Evolutionary conservation across 2,329 filamentous ascomycete species (phyloP).

Genomic region (Cucurbitaria berberidis): DNA sequence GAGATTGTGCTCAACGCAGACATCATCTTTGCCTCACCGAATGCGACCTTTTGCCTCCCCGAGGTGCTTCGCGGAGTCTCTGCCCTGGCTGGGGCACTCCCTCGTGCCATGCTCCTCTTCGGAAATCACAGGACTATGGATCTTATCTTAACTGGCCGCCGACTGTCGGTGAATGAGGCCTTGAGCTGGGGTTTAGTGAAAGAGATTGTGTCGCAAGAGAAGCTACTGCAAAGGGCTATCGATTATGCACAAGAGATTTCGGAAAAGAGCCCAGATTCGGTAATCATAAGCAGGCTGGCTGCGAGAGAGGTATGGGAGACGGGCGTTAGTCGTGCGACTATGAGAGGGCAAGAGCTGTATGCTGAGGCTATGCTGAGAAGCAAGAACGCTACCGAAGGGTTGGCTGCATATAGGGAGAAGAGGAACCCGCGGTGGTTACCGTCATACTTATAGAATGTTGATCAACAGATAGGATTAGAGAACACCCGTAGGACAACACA

Average conservation of each 20-base stretch:
- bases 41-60: constrained; percentile 56
- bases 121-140: constrained; percentile 55
- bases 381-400: constrained; percentile 22
- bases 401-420: constrained; percentile 26
- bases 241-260: constrained; percentile 28
- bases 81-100: constrained; percentile 57
- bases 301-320: constrained; percentile 31
- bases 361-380: constrained; percentile 41
- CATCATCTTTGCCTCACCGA: constrained; percentile 57
- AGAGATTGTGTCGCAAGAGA: constrained; percentile 33
- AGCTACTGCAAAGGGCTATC: constrained; percentile 22
- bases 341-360: constrained; percentile 41
- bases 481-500: not conserved
- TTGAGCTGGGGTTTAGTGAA: constrained; percentile 45
- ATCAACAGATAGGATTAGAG: not conserved
- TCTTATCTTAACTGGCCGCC: constrained; percentile 53
- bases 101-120: constrained; percentile 53
- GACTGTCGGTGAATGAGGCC: constrained; percentile 50
- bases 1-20: constrained; percentile 60
- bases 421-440: constrained; percentile 21
- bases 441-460: constrained; percentile 11
- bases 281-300: constrained; percentile 24
- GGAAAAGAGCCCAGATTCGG: constrained; percentile 25
- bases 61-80: constrained; percentile 58
- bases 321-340: constrained; percentile 40